phyloP scores from a whole-genome alignment of 768 basidiomycete genomes.

The Phlebiopsis gigantea region DNA sequence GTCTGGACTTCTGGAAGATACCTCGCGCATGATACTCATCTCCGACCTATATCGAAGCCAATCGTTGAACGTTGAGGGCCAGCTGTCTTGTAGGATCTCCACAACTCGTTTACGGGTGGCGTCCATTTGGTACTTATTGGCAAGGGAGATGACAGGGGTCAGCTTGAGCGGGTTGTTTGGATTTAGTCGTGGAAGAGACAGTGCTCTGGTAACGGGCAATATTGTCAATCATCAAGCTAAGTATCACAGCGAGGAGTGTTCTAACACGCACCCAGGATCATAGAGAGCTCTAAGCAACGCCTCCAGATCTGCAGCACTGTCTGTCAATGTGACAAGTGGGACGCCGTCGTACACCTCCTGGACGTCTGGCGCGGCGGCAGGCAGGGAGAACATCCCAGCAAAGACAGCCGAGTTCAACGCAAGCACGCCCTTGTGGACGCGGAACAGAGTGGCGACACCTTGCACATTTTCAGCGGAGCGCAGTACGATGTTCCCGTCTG shows the following conservation, averaged over 20 bases:
- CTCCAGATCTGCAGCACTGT: conserved; percentile 20
- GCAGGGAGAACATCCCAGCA: not conserved
- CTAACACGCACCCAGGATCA: conserved; percentile 15
- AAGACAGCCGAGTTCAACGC: not conserved
- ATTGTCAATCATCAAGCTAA: not conserved
- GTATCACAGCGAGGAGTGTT: not conserved
- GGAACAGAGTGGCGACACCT: not conserved
- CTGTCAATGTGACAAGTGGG: conserved; percentile 22
- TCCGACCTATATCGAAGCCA: conserved; percentile 7
- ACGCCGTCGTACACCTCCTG: conserved; percentile 23
- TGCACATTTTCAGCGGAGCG: not conserved
- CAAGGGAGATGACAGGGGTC: not conserved
- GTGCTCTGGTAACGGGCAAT: not conserved
- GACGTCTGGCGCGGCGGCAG: not conserved
- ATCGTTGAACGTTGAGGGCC: conserved; percentile 26
- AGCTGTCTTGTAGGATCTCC: conserved; percentile 27
- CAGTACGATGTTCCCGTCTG: not conserved
- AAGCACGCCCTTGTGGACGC: not conserved
- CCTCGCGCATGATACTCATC: not conserved
- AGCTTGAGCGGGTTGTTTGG: not conserved
- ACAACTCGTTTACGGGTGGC: conserved; percentile 26
- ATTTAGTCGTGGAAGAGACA: not conserved
- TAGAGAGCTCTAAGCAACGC: conserved; percentile 12
- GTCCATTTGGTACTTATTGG: conserved; percentile 7
- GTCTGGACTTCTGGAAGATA: not conserved